Evolutionary conservation across 108 stramenopile species (phyloP).

Genomic region (Parietichytrium sp.): DNA sequence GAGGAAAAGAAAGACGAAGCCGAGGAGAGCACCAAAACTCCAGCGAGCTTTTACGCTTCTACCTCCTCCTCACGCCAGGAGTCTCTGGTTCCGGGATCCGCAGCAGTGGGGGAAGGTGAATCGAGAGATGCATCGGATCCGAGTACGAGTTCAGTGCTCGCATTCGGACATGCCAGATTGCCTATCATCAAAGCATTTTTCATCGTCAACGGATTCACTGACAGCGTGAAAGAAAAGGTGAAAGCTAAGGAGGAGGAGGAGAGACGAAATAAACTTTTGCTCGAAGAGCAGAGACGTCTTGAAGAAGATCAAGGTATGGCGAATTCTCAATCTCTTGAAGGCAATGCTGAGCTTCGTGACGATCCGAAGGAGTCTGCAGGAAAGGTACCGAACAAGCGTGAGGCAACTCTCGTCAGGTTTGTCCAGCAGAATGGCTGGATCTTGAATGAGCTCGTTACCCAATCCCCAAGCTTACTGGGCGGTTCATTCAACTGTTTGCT

Average conservation of each 20-base stretch:
- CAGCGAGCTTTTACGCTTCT: not conserved
- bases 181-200: slow-evolving; percentile 34
- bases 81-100: not conserved
- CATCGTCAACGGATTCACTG: slow-evolving; percentile 20
- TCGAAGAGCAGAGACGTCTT: no score
- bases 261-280: no score
- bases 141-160: slow-evolving; percentile 19
- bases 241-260: slow-evolving; percentile 7
- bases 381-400: no score
- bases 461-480: not conserved
- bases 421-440: not conserved
- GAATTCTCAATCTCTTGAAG: no score
- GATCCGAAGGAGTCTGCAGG: no score
- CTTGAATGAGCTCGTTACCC: not conserved
- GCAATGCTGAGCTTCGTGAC: no score
- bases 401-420: slow-evolving; percentile 1
- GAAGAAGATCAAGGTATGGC: no score
- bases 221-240: not conserved
- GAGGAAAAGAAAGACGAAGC: not conserved
- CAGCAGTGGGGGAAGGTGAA: not conserved
- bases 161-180: not conserved
- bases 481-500: slow-evolving; percentile 21
- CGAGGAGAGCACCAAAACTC: not conserved
- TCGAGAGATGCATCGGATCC: not conserved
- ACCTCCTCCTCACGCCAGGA: not conserved